Evolutionary conservation across 371 early-diverging fungal species (phyloP), one percentile per base, ranked within the genome.

Genomic region (Zopfochytrium polystomum): DNA sequence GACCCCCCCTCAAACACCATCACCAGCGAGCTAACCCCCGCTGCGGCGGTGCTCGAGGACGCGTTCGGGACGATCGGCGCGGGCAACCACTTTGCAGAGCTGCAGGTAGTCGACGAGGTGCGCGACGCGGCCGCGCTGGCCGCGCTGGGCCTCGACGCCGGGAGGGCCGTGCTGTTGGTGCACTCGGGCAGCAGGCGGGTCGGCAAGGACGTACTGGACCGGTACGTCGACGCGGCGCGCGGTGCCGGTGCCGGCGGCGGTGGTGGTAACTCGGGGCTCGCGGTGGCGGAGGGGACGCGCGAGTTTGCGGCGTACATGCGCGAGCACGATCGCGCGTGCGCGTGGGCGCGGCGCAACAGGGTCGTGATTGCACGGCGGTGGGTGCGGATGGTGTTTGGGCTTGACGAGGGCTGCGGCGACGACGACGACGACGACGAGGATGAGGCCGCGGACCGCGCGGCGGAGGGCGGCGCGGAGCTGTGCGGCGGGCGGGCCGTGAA

Each of bases 81-180:
- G 2, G 83, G 83, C 22, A 82, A 82, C 52, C 83, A 82, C 53
- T 82, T 82, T 62, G 81, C 81, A 23, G 83, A 82, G 50, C 58
- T 82, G n/a, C 75, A 74, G 23, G 70, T 73, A 11, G 60, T 81
- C 11, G 73, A 79, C 9, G 27, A 66, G 20, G 59, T 70, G 13
- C 54, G 68, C 11, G 75, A 80, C 42, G 62, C 30, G 42, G 71
- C 58, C 13, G 55, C 61, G 2, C 75, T 73, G 49, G 54, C 32
- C 2, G 27, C 42, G 0, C 38, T 60, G 15, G 70, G 72, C 0
- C 30, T 80, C 29, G 45, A 52, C 13, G 62, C 53, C 2, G 50
- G 54, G 32, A 59, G 59, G 9, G 65, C 74, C 5, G 73, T 68
- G 42, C 62, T 81, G 32, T 68, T 81, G 13, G 76, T 81, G 7